Percentiles rank a stretch among this genome's conserved stretches.
phyloP scores from a whole-genome alignment of 2,329 filamentous ascomycete species.

The Neofusicoccum sp. region DNA sequence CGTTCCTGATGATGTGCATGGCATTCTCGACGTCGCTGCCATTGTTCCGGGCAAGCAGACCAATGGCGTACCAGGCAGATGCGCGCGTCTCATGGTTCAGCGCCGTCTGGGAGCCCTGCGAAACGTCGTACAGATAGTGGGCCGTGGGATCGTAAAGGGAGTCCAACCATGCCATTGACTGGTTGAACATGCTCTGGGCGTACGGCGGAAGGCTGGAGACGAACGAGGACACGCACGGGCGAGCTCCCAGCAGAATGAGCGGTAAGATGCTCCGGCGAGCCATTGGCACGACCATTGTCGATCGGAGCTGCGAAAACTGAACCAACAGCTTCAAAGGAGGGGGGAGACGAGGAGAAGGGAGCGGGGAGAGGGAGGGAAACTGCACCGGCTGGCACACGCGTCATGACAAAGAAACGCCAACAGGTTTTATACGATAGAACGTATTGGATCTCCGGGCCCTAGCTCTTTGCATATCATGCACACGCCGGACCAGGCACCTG shows the following conservation, averaged over 20 bases:
- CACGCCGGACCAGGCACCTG: no score
- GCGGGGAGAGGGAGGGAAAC: not conserved
- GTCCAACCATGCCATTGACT: conserved; percentile 61
- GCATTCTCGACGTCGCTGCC: conserved; percentile 54
- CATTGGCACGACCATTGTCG: not conserved
- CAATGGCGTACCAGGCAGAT: conserved; percentile 62
- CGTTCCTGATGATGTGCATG: conserved; percentile 56
- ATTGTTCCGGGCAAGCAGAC: conserved; percentile 59
- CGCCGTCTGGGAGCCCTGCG: conserved; percentile 34
- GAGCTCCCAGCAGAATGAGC: conserved; percentile 2
- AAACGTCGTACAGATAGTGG: conserved; percentile 56
- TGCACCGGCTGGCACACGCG: not conserved
- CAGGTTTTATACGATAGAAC: not conserved
- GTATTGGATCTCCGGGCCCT: not conserved
- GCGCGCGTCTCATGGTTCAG: conserved; percentile 60
- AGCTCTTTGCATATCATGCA: not conserved
- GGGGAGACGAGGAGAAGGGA: not conserved
- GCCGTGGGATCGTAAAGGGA: conserved; percentile 55
- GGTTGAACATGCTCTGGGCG: conserved; percentile 35
- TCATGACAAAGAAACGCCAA: not conserved
- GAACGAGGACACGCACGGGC: conserved; percentile 2
- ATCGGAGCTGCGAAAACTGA: no score
- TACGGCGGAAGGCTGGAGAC: conserved; percentile 1
- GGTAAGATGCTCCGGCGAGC: not conserved
- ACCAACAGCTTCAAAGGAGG: no score